A percentile compares a stretch with the other conserved stretches of the same genome.
Conservation (phyloP, 2,329 filamentous ascomycete species). For the Xylaria sp. region DNA sequence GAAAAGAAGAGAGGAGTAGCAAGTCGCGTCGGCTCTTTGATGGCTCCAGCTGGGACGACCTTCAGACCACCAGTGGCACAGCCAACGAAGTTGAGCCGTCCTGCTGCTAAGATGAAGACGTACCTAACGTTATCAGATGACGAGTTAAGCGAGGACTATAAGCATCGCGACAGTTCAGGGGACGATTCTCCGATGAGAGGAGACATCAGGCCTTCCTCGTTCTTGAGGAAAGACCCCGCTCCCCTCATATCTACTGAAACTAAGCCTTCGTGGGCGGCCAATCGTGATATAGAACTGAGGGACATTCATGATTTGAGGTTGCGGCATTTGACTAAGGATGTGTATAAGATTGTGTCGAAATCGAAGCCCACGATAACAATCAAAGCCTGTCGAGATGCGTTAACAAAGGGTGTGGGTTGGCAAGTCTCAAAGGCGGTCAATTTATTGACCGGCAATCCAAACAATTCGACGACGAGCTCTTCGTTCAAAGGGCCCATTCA, state of each 20-base stretch:
- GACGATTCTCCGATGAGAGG: conserved; percentile 49
- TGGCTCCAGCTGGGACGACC: conserved; percentile 80
- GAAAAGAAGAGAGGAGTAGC: conserved; percentile 35
- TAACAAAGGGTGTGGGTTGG: conserved; percentile 44
- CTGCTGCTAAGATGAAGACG: conserved; percentile 47
- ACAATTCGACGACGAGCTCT: not conserved
- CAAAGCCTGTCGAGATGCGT: conserved; percentile 47
- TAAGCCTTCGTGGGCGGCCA: conserved; percentile 31
- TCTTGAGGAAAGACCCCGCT: conserved; percentile 43
- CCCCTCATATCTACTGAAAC: conserved; percentile 31
- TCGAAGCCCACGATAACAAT: conserved; percentile 44
- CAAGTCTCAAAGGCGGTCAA: conserved; percentile 46
- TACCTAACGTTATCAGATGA: conserved; percentile 50
- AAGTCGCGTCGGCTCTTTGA: conserved; percentile 65
- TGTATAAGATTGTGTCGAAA: conserved; percentile 47
- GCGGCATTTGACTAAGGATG: conserved; percentile 47
- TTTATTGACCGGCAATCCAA: conserved; percentile 35
- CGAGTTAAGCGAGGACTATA: conserved; percentile 49
- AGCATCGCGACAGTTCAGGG: conserved; percentile 49
- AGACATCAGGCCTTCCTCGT: conserved; percentile 50
- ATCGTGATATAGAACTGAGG: conserved; percentile 43
- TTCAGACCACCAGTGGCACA: conserved; percentile 64
- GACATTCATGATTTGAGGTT: conserved; percentile 49
- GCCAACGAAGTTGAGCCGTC: conserved; percentile 51
- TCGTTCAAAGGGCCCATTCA: conserved; percentile 22